A percentile compares a stretch with the other conserved stretches of the same genome.
phyloP scores from a whole-genome alignment of 306 rosid species.

The Arachis stenosperma region DNA sequence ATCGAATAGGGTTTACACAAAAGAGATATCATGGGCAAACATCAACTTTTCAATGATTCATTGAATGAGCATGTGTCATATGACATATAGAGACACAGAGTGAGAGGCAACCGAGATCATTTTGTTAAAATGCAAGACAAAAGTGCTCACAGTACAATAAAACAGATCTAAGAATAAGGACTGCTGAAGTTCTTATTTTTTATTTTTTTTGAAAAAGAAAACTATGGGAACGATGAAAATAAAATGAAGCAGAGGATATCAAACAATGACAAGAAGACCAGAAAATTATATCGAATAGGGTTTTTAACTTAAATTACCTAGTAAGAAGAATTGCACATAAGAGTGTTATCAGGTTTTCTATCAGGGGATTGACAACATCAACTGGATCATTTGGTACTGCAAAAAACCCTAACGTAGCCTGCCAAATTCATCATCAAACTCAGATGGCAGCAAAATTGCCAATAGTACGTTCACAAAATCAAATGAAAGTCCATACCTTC shows the following conservation, averaged over 20 bases:
- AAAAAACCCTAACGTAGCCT: constrained; percentile 98
- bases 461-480: constrained; percentile 24
- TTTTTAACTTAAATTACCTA: constrained; percentile 56
- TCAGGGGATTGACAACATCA: constrained; percentile 76
- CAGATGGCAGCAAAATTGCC: constrained; percentile 22
- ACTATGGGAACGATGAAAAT: constrained; percentile 16
- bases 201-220: background rate
- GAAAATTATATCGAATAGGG: constrained; percentile 28
- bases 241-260: constrained; percentile 1
- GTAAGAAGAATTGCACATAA: constrained; percentile 95
- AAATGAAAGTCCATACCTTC: constrained; percentile 64
- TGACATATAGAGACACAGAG: too few species aligned
- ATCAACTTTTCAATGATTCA: background rate
- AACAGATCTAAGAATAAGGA: constrained; percentile 25
- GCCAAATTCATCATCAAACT: constrained; percentile 52
- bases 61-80: constrained; percentile 2
- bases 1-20: constrained; percentile 21
- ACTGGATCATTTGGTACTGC: constrained; percentile 91
- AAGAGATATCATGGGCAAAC: constrained; percentile 16
- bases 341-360: constrained; percentile 89
- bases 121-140: constrained; percentile 6
- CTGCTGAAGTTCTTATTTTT: background rate
- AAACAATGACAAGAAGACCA: constrained; percentile 28
- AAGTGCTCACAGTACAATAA: background rate
- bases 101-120: too few species aligned